Conservation (phyloP, 768 basidiomycete genomes). For the Boletus fagicola region DNA sequence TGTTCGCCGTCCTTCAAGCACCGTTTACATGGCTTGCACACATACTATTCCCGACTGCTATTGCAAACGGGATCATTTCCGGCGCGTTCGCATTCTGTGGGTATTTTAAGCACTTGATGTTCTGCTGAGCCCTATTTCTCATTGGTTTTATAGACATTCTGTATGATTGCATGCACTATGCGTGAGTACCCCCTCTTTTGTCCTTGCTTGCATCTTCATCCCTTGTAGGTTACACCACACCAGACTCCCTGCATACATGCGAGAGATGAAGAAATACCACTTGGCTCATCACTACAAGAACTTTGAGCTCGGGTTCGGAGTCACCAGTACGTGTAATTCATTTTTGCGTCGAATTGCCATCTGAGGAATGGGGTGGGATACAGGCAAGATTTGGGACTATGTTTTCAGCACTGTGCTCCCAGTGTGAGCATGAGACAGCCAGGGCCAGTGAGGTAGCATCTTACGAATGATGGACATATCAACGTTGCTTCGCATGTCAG, state of each 20-base stretch:
- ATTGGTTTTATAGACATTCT: slow-evolving; percentile 55
- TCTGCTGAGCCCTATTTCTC: slow-evolving; percentile 1
- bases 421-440: slow-evolving; percentile 39
- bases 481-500: slow-evolving; percentile 9
- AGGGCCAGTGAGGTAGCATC: not conserved
- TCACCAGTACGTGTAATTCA: slow-evolving; percentile 64
- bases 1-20: slow-evolving; percentile 73
- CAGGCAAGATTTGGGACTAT: slow-evolving; percentile 92
- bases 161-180: slow-evolving; percentile 92
- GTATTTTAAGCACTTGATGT: slow-evolving; percentile 23
- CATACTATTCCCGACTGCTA: slow-evolving; percentile 71
- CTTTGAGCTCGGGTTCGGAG: slow-evolving; percentile 95
- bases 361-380: not conserved
- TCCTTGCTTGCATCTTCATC: not conserved
- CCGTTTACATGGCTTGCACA: slow-evolving; percentile 90
- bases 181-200: slow-evolving; percentile 46
- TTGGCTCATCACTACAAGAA: slow-evolving; percentile 98
- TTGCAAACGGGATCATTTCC: slow-evolving; percentile 90
- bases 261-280: slow-evolving; percentile 96
- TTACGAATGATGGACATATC: not conserved
- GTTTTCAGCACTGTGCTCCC: slow-evolving; percentile 82
- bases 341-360: not conserved
- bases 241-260: slow-evolving; percentile 78
- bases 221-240: slow-evolving; percentile 74
- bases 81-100: slow-evolving; percentile 74